These are phyloP conservation scores for Eucalyptus erythrocorys DNA, from an alignment of 345 rosid species.

Conservation along the genomic window DNA sequence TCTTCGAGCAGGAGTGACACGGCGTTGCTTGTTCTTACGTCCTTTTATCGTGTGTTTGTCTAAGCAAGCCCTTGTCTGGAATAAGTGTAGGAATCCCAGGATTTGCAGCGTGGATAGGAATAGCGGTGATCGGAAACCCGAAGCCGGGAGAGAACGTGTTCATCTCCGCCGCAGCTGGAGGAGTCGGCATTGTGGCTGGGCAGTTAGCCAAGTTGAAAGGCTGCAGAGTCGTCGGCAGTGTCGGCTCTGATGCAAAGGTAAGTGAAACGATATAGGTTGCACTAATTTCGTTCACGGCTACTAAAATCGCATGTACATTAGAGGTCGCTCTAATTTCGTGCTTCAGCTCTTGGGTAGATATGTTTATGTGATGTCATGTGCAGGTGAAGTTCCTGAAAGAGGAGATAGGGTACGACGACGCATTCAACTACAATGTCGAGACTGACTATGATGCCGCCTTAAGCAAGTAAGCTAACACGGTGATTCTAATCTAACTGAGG, in stretches of 20 bases:
- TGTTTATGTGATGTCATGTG: neutral
- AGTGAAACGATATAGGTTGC: neutral
- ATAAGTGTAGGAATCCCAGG: constrained; percentile 16
- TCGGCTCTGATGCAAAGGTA: constrained; percentile 29
- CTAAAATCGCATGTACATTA: neutral
- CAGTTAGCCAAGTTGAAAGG: constrained; percentile 31
- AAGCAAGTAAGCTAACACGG: neutral
- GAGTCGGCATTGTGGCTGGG: constrained; percentile 28
- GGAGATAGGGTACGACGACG: neutral
- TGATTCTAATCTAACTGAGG: neutral
- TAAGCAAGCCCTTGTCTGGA: neutral
- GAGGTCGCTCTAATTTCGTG: neutral
- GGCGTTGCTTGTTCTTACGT: neutral
- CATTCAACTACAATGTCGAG: neutral
- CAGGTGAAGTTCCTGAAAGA: neutral
- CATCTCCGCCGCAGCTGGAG: constrained; percentile 35
- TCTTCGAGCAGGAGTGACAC: neutral
- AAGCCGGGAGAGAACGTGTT: constrained; percentile 17
- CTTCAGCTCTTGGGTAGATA: neutral
- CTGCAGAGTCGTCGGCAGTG: constrained; percentile 24
- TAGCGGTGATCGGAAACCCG: constrained; percentile 13
- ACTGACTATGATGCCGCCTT: neutral
- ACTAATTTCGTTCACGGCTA: neutral
- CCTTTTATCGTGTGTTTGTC: neutral
- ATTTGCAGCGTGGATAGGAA: constrained; percentile 32